Percentiles rank a stretch among this genome's conserved stretches.
These are phyloP conservation scores for Symmetrospora coprosmae DNA, from an alignment of 768 basidiomycete genomes.

Conservation along the genomic window DNA sequence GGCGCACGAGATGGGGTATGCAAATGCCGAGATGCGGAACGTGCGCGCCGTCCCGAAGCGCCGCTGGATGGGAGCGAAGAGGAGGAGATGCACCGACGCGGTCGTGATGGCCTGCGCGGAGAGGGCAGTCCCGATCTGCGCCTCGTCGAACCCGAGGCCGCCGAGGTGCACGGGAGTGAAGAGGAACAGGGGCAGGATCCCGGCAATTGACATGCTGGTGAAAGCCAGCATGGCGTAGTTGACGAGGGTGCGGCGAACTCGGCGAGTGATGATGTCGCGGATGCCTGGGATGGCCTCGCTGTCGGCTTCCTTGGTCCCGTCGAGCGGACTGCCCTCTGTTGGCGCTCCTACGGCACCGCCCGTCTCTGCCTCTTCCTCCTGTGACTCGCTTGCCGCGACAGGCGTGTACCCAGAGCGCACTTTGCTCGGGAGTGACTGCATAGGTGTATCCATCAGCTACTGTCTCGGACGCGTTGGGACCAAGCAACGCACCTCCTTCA, in stretches of 20 bases:
- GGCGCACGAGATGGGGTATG: conserved; percentile 23
- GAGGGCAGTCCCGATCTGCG: conserved; percentile 23
- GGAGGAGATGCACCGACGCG: conserved; percentile 23
- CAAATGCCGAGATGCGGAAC: conserved; percentile 18
- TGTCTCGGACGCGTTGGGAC: not conserved
- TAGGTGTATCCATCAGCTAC: not conserved
- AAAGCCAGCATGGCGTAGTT: conserved; percentile 22
- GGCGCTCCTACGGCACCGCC: too few species aligned
- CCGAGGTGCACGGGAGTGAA: conserved; percentile 27
- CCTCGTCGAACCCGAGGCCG: conserved; percentile 21
- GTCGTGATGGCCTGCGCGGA: conserved; percentile 24
- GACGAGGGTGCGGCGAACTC: not conserved
- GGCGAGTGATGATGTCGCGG: not conserved
- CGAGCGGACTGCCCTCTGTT: too few species aligned
- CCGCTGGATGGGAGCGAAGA: conserved; percentile 28
- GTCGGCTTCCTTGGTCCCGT: not conserved
- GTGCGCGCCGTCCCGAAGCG: conserved; percentile 25
- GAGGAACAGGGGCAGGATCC: conserved; percentile 28
- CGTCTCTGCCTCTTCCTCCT: too few species aligned
- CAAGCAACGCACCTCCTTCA: conserved; percentile 27
- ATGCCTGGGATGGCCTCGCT: not conserved
- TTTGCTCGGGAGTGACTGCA: not conserved
- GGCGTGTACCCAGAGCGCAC: not conserved
- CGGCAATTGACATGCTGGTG: not conserved
- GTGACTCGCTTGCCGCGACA: not conserved